phyloP scores from a whole-genome alignment of 108 stramenopile species.

The Chaetoceros tenuissimus region DNA sequence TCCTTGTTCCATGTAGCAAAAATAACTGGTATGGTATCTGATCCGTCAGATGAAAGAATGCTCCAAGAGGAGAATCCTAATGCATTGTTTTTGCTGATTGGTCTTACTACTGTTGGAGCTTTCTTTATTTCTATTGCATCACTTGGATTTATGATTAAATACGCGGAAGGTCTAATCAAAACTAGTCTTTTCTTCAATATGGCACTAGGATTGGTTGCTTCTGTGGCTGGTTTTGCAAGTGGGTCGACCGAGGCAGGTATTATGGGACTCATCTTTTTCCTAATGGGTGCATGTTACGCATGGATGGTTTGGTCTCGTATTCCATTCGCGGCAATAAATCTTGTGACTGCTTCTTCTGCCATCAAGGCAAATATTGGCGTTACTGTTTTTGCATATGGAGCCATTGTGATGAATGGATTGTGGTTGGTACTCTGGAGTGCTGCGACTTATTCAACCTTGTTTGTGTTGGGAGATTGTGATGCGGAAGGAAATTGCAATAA shows the following conservation, averaged over 20 bases:
- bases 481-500: constrained; percentile 38
- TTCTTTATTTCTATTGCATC: constrained; percentile 15
- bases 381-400: constrained; percentile 44
- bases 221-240: constrained; percentile 22
- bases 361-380: constrained; percentile 59
- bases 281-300: constrained; percentile 38
- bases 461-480: constrained; percentile 34
- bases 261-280: constrained; percentile 29
- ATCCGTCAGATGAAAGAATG: background rate
- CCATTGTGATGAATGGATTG: constrained; percentile 34
- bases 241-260: constrained; percentile 28
- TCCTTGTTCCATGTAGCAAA: background rate
- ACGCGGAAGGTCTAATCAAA: constrained; percentile 46
- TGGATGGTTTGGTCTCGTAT: constrained; percentile 61
- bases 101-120: constrained; percentile 17
- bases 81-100: constrained; percentile 17
- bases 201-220: constrained; percentile 21
- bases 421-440: constrained; percentile 58
- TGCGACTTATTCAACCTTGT: constrained; percentile 37
- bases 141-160: constrained; percentile 29
- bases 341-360: constrained; percentile 58
- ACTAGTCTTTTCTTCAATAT: constrained; percentile 54
- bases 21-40: constrained; percentile 2
- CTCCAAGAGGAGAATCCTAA: background rate
- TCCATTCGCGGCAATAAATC: constrained; percentile 70